Percentiles rank a stretch among this genome's conserved stretches.
Conservation (phyloP, 1,139 yeast species). For the Pichia sp. region DNA sequence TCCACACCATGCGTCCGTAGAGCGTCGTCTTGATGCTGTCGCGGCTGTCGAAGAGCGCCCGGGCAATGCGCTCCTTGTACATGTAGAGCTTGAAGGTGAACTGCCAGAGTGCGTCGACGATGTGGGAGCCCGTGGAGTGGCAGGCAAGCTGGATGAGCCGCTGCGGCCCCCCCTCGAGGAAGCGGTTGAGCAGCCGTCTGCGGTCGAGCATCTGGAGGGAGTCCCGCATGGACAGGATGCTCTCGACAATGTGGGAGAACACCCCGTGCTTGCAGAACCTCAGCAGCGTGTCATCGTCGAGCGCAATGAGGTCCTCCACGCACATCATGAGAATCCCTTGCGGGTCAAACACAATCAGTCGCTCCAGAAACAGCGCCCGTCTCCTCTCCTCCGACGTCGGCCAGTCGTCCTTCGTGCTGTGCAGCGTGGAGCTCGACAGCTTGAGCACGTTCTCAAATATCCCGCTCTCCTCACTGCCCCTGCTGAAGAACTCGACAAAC, state of each 20-base stretch:
- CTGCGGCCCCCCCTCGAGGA: slow-evolving; percentile 37
- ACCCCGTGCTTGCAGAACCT: slow-evolving; percentile 86
- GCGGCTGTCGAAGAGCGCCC: slow-evolving; percentile 56
- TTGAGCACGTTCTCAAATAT: slow-evolving; percentile 67
- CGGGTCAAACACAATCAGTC: slow-evolving; percentile 59
- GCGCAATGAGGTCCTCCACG: slow-evolving; percentile 56
- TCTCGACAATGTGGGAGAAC: slow-evolving; percentile 79
- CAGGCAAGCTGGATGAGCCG: slow-evolving; percentile 59
- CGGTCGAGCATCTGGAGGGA: slow-evolving; percentile 55
- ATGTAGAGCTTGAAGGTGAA: slow-evolving; percentile 74
- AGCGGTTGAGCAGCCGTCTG: slow-evolving; percentile 61
- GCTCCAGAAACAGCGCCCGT: slow-evolving; percentile 69
- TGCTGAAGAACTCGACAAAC: slow-evolving; percentile 41
- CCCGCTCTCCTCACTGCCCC: slow-evolving; percentile 41
- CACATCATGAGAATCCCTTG: slow-evolving; percentile 52
- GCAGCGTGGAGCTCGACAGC: slow-evolving; percentile 66
- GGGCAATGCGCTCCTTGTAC: slow-evolving; percentile 84
- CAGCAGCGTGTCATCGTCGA: slow-evolving; percentile 38
- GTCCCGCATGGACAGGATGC: slow-evolving; percentile 46
- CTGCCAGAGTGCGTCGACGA: slow-evolving; percentile 79
- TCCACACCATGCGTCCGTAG: slow-evolving; percentile 92
- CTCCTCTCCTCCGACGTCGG: slow-evolving; percentile 89
- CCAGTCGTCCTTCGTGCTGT: slow-evolving; percentile 83
- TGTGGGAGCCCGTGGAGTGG: slow-evolving; percentile 88
- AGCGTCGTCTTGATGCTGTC: slow-evolving; percentile 74